Evolutionary conservation across 176 grass and related monocot species (phyloP).

Genomic region (Panicum miliaceum): DNA sequence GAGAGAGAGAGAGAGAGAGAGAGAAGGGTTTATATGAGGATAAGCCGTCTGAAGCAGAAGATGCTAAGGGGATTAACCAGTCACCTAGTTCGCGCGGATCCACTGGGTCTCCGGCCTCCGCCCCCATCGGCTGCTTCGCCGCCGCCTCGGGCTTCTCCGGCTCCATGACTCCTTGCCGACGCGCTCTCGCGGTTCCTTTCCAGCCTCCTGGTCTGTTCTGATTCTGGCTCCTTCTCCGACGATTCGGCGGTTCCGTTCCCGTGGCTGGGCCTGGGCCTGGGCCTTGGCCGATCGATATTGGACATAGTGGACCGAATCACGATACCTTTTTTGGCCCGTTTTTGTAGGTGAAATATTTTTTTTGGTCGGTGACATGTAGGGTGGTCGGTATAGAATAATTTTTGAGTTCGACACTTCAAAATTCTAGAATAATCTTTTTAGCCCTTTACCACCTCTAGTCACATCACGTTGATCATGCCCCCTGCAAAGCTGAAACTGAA

Average conservation of each 20-base stretch:
- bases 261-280: background rate
- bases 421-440: no score
- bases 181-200: background rate
- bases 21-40: background rate
- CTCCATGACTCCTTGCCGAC: constrained; percentile 39
- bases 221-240: background rate
- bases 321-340: background rate
- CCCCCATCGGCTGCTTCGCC: constrained; percentile 45
- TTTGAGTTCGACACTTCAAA: no score
- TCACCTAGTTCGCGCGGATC: constrained; percentile 52
- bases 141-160: constrained; percentile 19
- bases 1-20: no score
- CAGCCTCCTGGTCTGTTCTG: background rate
- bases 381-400: no score
- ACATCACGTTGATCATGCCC: no score
- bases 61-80: background rate
- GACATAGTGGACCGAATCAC: background rate
- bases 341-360: no score
- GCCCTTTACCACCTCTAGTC: no score
- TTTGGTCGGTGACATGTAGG: no score
- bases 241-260: background rate
- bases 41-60: background rate
- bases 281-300: no score
- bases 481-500: no score
- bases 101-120: constrained; percentile 17